A percentile compares a stretch with the other conserved stretches of the same genome.
These are phyloP conservation scores for Saturnispora zaruensis DNA, from an alignment of 805 yeast species.

Conservation along the genomic window DNA sequence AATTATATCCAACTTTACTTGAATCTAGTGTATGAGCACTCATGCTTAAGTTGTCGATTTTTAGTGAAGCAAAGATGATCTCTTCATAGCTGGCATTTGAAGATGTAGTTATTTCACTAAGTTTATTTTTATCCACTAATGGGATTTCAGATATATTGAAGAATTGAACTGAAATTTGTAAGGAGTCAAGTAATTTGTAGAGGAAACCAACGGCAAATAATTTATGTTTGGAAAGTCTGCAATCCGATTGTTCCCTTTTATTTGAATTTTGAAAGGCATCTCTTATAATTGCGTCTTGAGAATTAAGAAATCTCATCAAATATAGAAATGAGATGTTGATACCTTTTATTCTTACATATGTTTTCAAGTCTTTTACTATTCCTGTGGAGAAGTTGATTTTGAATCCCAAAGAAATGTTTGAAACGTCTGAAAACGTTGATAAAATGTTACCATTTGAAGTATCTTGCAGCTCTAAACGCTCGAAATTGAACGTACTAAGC, in stretches of 20 bases:
- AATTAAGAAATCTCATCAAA: conserved; percentile 8
- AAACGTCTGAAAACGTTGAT: conserved; percentile 9
- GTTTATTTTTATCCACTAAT: conserved; percentile 12
- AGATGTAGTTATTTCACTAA: conserved; percentile 6
- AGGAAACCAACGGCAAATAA: conserved; percentile 15
- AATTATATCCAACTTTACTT: conserved; percentile 37
- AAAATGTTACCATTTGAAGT: neutral
- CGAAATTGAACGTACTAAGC: conserved; percentile 7
- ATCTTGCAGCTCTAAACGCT: conserved; percentile 4
- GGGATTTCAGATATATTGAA: conserved; percentile 24
- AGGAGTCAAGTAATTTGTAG: conserved; percentile 18
- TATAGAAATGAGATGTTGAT: conserved; percentile 16
- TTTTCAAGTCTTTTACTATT: conserved; percentile 10
- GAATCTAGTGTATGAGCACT: conserved; percentile 15
- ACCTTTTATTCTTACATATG: conserved; percentile 10
- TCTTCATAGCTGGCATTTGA: conserved; percentile 6
- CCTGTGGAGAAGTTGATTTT: conserved; percentile 17
- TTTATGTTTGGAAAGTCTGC: conserved; percentile 3
- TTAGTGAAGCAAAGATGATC: conserved; percentile 13
- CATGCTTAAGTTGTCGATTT: conserved; percentile 15
- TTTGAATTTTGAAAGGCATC: neutral
- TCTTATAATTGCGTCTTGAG: neutral
- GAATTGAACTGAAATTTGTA: conserved; percentile 18
- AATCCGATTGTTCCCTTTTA: neutral
- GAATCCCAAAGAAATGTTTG: conserved; percentile 11